Base-by-base conservation (phyloP, 2,329 filamentous ascomycete species). In the Fusarium vanettenii region DNA sequence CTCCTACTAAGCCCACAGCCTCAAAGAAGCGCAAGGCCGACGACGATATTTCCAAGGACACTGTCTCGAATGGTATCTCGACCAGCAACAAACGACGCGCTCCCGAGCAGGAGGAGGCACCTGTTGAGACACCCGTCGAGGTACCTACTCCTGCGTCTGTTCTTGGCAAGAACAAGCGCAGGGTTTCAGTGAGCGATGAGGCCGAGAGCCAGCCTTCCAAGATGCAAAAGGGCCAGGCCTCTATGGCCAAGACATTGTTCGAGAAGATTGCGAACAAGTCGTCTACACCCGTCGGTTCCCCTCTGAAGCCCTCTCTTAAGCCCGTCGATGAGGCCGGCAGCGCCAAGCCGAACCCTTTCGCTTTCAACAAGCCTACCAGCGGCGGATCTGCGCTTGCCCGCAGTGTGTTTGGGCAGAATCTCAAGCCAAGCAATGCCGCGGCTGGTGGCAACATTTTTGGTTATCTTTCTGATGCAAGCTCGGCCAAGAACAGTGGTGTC, bases 21-120 rank as follows among this genome's bases (percentile, higher is more conserved):
- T 79, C 82, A 10, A 86, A 86, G 72, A 91, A 91, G 84, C 88
- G 89, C 70, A 91, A 91, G 82, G 89, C 89, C 14, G 85, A 87
- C 33, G 88, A 90, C 20, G 86, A 89, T 11, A 69, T 86, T 43
- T 80, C 84, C 11, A 83, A 82, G 66, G 82, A 86, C 48, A 81
- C 79, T 25, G 70, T 82, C n/a, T 71, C 82, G 25, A 81, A 78
- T 6, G 75, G 81, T 14, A 81, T 83, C 5, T 81, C 83, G 9
- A 74, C 48, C 31, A 83, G 50, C 35, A 84, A 83, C 75, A 91
- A 91, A 82, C 87, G 89, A 65, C 88, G 88, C 67, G 83, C 83
- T 5, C 80, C 81, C 1, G 85, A 85, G 22, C 80, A 78, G 60
- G 85, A 86, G 35, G 78, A 82, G 16, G 69, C 81, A 7, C 16